Evolutionary conservation across 2,329 filamentous ascomycete species (phyloP).

Genomic region (Fusarium circinatum): DNA sequence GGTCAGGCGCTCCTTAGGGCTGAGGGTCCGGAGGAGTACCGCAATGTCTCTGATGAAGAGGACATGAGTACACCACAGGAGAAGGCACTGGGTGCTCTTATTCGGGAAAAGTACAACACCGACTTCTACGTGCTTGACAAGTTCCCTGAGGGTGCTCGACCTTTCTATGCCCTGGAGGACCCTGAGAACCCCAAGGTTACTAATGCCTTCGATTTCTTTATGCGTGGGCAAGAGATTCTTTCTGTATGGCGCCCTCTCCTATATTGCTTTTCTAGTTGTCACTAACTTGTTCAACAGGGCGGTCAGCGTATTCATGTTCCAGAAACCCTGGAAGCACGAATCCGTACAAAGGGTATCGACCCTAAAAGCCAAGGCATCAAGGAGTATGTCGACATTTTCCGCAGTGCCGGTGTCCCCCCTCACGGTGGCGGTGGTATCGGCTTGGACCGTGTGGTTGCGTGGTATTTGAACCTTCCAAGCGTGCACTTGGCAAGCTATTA

Average conservation of each 20-base stretch:
- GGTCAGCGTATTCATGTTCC: conserved; percentile 92
- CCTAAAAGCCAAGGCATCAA: conserved; percentile 80
- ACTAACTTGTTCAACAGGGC: conserved; percentile 48
- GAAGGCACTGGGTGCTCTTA: conserved; percentile 86
- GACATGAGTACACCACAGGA: conserved; percentile 85
- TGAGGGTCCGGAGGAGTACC: conserved; percentile 74
- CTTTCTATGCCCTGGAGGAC: conserved; percentile 89
- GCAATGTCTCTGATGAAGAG: conserved; percentile 78
- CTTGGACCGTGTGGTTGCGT: conserved; percentile 83
- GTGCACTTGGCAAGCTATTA: conserved; percentile 69
- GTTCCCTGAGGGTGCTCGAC: conserved; percentile 88
- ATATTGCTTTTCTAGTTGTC: not conserved
- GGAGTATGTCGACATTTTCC: conserved; percentile 88
- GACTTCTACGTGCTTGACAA: conserved; percentile 99
- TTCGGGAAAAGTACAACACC: conserved; percentile 88
- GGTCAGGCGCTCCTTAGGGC: conserved; percentile 81
- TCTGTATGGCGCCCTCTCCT: conserved; percentile 58
- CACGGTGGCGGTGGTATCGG: conserved; percentile 92
- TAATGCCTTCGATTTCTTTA: conserved; percentile 83
- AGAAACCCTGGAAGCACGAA: conserved; percentile 77
- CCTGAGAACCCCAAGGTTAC: conserved; percentile 72
- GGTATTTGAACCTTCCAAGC: conserved; percentile 68
- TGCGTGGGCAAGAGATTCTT: conserved; percentile 91
- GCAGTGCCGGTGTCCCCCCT: conserved; percentile 83
- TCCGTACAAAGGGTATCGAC: conserved; percentile 83